Evolutionary conservation across 2,329 filamentous ascomycete genomes (phyloP).

Genomic region (Fusarium poae): DNA sequence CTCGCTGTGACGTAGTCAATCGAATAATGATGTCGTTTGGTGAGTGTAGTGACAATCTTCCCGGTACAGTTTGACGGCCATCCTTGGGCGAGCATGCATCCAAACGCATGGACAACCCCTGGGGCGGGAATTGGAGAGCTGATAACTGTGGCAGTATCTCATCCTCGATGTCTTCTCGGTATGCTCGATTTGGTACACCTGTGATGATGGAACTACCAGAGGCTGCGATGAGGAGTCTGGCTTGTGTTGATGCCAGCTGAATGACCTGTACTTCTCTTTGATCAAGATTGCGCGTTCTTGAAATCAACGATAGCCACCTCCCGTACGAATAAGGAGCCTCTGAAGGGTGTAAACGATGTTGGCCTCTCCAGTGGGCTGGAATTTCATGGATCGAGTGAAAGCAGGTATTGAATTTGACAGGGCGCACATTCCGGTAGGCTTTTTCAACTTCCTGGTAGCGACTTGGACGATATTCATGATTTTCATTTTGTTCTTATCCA

Average conservation of each 20-base stretch:
- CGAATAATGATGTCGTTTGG: no score
- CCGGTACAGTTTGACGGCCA: no score
- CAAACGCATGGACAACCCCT: no score
- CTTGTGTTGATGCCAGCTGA: neutral
- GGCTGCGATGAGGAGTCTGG: neutral
- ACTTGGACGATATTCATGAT: neutral
- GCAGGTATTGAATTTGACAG: constrained; percentile 6
- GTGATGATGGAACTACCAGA: neutral
- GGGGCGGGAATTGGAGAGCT: neutral
- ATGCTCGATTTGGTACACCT: neutral
- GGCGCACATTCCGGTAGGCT: constrained; percentile 10
- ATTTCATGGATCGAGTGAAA: neutral
- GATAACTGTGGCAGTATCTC: neutral
- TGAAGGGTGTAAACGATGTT: neutral
- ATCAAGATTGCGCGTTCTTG: neutral
- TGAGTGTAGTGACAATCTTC: no score
- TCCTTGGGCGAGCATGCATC: no score
- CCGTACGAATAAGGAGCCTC: neutral
- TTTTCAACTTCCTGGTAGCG: constrained; percentile 8
- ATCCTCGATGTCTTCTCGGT: neutral
- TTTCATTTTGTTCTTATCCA: neutral
- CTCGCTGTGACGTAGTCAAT: no score
- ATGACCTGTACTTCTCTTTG: neutral
- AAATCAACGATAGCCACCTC: neutral
- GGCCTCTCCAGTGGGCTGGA: neutral